Base-by-base conservation (phyloP, 202 grass and related monocot genomes). In the Zoysia matrella region DNA sequence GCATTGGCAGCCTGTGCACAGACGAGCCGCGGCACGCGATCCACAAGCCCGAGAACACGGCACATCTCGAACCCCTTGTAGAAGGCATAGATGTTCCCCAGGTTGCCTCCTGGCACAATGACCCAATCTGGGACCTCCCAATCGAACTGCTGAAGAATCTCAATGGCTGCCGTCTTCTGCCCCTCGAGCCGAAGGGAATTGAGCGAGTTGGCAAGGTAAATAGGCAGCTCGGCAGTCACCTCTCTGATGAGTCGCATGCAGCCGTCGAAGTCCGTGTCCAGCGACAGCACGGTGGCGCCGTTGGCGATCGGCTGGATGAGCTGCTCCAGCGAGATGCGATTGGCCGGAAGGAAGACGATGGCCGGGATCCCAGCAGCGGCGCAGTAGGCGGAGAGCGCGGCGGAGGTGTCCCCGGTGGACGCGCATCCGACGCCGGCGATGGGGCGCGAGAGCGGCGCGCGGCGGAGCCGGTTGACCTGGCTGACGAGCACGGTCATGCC, bases 401-500 rank as follows among this genome's bases (percentile, higher is more conserved):
- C 94, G 36, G 94, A 97, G 69, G 94, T 97, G 89, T 97, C 94
- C n/a, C 94, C 94, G 7, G 91, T 97, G 63, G 94, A 97, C 0
- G 94, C 94, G 86, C 94, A 97, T 0, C 91, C 91, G 1, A 97
- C 94, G 49, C 94, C 91, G 30, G 82, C 84, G 73, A 97, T 97
- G 79, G 94, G 91, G 81, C 91, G 84, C 61, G 86, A 89, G 45
- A 93, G 88, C 61, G 94, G 94, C 0, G 81, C 77, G 65, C 89
- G 86, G 64, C 86, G 86, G 86, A 97, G 88, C 78, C 91, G 91
- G 69, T 97, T 97, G 67, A 97, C 94, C 87, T 99, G 93, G 80
- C 90, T 93, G 55, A 99, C 96, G 61, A 99, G 93, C 79, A 96
- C 96, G n/a, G 96, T 99, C 96, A 99, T 94, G 83, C 91, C 96